These are phyloP conservation scores for Catharanthus roseus DNA, from an alignment of 257 asterid species.

Conservation along the genomic window DNA sequence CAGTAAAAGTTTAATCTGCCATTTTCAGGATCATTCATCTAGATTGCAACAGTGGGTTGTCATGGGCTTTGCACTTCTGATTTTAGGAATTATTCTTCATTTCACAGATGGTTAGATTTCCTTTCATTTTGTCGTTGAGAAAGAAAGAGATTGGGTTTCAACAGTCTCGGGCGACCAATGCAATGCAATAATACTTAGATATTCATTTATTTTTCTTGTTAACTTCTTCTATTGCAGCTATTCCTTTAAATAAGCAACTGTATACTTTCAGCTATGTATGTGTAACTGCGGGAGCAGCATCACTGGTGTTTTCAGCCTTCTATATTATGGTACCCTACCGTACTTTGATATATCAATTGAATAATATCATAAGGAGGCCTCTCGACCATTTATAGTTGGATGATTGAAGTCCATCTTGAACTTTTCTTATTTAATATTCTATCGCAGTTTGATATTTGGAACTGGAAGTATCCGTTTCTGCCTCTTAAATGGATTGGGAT, in stretches of 20 bases:
- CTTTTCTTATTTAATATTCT: constrained; percentile 1
- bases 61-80: constrained; percentile 49
- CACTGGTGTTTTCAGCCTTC: constrained; percentile 54
- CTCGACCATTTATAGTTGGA: neutral
- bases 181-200: too few relatives aligned
- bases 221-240: constrained; percentile 37
- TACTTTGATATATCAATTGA: too few relatives aligned
- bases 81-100: constrained; percentile 54
- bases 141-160: neutral
- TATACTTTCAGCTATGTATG: constrained; percentile 73
- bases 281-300: constrained; percentile 71
- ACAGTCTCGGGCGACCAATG: neutral
- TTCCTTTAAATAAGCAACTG: constrained; percentile 69
- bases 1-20: constrained; percentile 2
- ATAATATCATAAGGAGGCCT: too few relatives aligned
- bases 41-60: constrained; percentile 59
- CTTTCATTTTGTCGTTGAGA: neutral
- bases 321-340: constrained; percentile 43
- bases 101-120: constrained; percentile 47
- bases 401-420: neutral
- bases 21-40: constrained; percentile 50
- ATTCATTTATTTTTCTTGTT: constrained; percentile 1
- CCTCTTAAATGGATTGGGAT: constrained; percentile 76
- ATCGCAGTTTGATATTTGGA: constrained; percentile 55
- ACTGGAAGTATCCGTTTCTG: constrained; percentile 37